Base-by-base conservation (phyloP, 208 protist species). In the Tetramitus jugosus region DNA sequence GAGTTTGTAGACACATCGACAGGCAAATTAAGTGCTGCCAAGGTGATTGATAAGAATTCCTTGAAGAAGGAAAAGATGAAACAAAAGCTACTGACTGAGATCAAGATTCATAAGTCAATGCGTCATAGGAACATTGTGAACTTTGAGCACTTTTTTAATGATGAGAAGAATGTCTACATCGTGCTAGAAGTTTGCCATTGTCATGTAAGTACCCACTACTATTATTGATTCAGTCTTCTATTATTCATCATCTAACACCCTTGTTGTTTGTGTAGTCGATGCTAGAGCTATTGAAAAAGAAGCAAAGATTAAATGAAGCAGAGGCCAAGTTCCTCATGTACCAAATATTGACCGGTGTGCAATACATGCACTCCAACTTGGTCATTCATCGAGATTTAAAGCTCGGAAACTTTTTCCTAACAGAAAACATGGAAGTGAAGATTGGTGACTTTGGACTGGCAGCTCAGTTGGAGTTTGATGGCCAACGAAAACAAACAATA, bases 131-230 rank as follows among this genome's bases (percentile, higher is more conserved):
- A 98, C 86, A 94, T 99, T 76, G 96, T 99, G 23, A 84, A 91
- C 72, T 99, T 98, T 83, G 79, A 96, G 56, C 86, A 88, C 77
- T 97, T 89, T 80, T 99, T 99, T 81, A 93, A 98, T 79, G 96
- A 98, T 82, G 78, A 91, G 76, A 87, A 91, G 42, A 94, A 97
- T 83, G 93, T 98, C 31, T 99, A 99, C 86, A 98, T 99, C 76
- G 74, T 99, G 42, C 84, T 99, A n/a, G 97, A 99, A 85, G 86
- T 98, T 76, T 99, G 96, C 84, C 85, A 68, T 42, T 72, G 64
- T 39, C 37, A 43, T 7, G 33, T 68, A 40, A 71, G 10, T 6
- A 46, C 71, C 3, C 3, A n/a, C 10, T 65, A 46, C 6, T 7
- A 79, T n/a, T n/a, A n/a, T n/a, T n/a, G 26, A n/a, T 74, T 26